phyloP scores from a whole-genome alignment of 495 filamentous ascomycete genomes.

The Gamarada debralockiae region DNA sequence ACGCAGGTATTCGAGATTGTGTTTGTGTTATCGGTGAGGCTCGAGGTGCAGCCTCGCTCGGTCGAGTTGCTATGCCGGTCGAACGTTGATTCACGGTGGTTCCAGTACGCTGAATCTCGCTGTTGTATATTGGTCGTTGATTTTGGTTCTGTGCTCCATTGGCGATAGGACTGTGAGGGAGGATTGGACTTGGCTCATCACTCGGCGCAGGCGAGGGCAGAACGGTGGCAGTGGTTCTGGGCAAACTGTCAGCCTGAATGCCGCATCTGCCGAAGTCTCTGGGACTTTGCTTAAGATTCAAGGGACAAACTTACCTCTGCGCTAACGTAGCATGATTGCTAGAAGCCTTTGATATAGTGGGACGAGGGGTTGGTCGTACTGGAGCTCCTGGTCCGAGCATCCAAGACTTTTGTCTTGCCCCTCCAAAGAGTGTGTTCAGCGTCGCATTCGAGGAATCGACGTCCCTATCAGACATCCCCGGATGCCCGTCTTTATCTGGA shows the following conservation, averaged over 20 bases:
- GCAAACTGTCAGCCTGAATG: not conserved
- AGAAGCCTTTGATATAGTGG: slow-evolving; percentile 14
- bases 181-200: slow-evolving; percentile 45
- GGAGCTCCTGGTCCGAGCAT: slow-evolving; percentile 42
- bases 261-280: not conserved
- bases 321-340: slow-evolving; percentile 1
- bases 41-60: not conserved
- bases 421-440: slow-evolving; percentile 60
- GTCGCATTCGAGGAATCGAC: slow-evolving; percentile 68
- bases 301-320: slow-evolving; percentile 12
- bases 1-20: no score
- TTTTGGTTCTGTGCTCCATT: slow-evolving; percentile 18
- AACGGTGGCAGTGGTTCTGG: slow-evolving; percentile 15
- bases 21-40: not conserved
- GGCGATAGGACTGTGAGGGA: slow-evolving; percentile 17
- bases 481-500: slow-evolving; percentile 21
- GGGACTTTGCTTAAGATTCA: not conserved
- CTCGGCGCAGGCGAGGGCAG: slow-evolving; percentile 55
- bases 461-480: slow-evolving; percentile 29
- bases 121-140: slow-evolving; percentile 1
- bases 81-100: not conserved
- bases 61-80: not conserved
- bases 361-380: slow-evolving; percentile 36
- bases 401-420: slow-evolving; percentile 60
- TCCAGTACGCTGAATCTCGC: not conserved